Base-by-base conservation (phyloP, 306 rosid genomes). In the Quercus rubra region DNA sequence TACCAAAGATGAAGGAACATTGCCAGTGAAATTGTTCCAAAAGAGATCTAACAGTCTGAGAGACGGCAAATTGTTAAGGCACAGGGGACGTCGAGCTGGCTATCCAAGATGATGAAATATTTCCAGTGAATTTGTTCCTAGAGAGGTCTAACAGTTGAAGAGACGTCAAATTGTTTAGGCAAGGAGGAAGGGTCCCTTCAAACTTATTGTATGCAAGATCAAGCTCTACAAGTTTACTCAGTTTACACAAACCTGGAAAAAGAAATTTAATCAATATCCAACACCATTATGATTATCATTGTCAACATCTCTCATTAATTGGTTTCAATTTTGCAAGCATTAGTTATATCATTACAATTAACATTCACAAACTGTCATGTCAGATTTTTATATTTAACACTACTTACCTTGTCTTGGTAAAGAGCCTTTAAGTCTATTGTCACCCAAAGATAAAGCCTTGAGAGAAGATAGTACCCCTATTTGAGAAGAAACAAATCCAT, bases 61-160 rank as follows among this genome's bases (percentile, higher is more conserved):
- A 23, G 23, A 23, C 23, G 23, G 5, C 41, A 35, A 35, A 35
- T 35, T 35, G 41, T 35, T 35, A 5, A 35, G 7, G 41, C 41
- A 35, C 41, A 4, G 77, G 19, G 19, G 81, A 58, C 17, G 67
- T 76, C 10, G 55, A 74, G 3, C 5, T 62, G 1, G 49, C 46
- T 23, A 81, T 51, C 35, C 28, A 23, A 55, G 59, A 49, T 4
- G 81, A 38, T 21, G 81, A 67, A 52, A 77, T 35, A 62, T 76
- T 77, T 35, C 81, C 61, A 12, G n/a, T 21, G 3, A 81, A 69
- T 9, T 52, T 69, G n/a, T 81, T 81, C 0, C 55, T 0, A 25
- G 85, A 71, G 33, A 77, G 52, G 77, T 81, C 81, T 5, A 81
- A 55, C 28, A 51, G 18, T 25, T 35, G 38, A n/a, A 71, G 80